phyloP scores from a whole-genome alignment of 306 rosid species.

The Dalbergia cochinchinensis region DNA sequence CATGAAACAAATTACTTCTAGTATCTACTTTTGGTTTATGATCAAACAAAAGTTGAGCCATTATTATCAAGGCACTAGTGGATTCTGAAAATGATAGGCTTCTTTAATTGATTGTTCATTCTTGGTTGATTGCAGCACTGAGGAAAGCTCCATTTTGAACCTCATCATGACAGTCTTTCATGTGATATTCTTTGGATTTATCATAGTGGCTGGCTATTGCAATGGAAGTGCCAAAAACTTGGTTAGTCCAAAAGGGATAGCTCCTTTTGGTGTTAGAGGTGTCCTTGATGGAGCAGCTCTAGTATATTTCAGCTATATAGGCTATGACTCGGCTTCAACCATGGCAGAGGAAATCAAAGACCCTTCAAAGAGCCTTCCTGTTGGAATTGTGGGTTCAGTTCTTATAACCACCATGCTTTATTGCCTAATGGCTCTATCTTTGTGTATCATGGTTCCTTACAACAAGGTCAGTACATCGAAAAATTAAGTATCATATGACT shows the following conservation, averaged over 20 bases:
- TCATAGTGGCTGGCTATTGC: constrained; percentile 75
- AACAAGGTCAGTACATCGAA: constrained; percentile 58
- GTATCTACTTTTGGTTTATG: neutral
- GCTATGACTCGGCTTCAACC: constrained; percentile 96
- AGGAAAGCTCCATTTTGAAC: constrained; percentile 90
- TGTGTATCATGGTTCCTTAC: constrained; percentile 85
- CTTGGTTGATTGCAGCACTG: constrained; percentile 84
- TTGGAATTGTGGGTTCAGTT: constrained; percentile 91
- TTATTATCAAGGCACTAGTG: constrained; percentile 23
- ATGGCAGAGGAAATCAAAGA: constrained; percentile 91
- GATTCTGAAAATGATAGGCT: constrained; percentile 54
- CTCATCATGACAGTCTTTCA: constrained; percentile 86
- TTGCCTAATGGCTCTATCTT: constrained; percentile 89
- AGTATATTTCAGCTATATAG: constrained; percentile 89
- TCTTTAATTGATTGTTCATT: constrained; percentile 30
- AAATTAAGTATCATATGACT: no score
- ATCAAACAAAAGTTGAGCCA: constrained; percentile 28
- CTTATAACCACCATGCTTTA: constrained; percentile 80
- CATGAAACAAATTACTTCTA: constrained; percentile 25
- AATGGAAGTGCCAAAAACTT: constrained; percentile 76
- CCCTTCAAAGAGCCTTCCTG: constrained; percentile 77
- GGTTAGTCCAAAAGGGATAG: constrained; percentile 73
- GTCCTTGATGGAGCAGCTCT: constrained; percentile 91
- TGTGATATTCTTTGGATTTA: constrained; percentile 86
- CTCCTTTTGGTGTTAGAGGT: constrained; percentile 78